Conservation (phyloP, 345 rosid species). For the Punica granatum region DNA sequence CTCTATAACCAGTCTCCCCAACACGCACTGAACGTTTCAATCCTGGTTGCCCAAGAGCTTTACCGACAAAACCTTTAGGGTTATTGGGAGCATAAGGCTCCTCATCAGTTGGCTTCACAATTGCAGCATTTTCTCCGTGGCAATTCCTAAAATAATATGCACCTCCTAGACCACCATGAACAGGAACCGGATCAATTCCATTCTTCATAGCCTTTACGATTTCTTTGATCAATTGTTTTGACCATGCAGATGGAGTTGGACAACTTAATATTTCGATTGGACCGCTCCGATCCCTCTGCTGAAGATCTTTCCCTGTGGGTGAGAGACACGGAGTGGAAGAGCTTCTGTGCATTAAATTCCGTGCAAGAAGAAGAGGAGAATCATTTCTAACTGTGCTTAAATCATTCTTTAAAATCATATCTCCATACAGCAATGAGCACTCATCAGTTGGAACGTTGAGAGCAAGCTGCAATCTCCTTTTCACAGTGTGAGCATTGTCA, state of each 20-base stretch:
- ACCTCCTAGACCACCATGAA: conserved; percentile 35
- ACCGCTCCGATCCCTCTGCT: conserved; percentile 29
- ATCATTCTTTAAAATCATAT: conserved; percentile 32
- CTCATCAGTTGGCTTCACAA: conserved; percentile 40
- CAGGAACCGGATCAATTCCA: conserved; percentile 27
- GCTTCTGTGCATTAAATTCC: conserved; percentile 32
- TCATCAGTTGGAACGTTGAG: conserved; percentile 39
- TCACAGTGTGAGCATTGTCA: conserved; percentile 38
- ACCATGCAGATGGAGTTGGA: conserved; percentile 17
- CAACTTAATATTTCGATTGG: conserved; percentile 34
- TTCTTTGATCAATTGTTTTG: conserved; percentile 23
- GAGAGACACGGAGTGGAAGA: conserved; percentile 41
- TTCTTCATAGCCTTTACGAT: conserved; percentile 25
- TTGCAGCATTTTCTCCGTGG: conserved; percentile 25
- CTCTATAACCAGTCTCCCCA: conserved; percentile 40
- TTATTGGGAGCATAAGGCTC: conserved; percentile 42
- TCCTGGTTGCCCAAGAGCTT: conserved; percentile 37
- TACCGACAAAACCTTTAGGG: conserved; percentile 40
- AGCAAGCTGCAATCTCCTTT: conserved; percentile 36
- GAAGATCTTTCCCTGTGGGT: conserved; percentile 28
- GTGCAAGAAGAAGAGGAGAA: conserved; percentile 32
- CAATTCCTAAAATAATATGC: conserved; percentile 31
- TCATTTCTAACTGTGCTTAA: conserved; percentile 31
- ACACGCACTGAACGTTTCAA: conserved; percentile 35
- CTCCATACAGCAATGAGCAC: conserved; percentile 32